Percentiles rank a stretch among this genome's conserved stretches.
These are phyloP conservation scores for Oryza glumipatula DNA, from an alignment of 176 grass and related monocot species.

Conservation along the genomic window DNA sequence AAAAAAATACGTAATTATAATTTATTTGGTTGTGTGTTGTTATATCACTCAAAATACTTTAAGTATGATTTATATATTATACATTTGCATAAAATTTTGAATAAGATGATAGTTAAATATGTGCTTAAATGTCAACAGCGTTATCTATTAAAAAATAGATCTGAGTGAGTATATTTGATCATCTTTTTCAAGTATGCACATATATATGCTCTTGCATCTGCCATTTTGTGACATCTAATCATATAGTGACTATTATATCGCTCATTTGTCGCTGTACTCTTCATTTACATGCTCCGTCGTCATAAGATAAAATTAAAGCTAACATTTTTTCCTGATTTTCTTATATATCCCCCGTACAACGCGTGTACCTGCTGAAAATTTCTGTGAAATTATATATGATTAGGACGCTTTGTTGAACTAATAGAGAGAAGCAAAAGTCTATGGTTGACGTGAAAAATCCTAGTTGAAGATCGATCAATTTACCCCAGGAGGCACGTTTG, in stretches of 20 bases:
- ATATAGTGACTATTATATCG: neutral
- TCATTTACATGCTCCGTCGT: neutral
- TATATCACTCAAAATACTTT: no score
- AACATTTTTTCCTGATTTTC: neutral
- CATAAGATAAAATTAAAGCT: neutral
- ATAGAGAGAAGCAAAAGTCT: neutral
- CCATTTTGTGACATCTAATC: neutral
- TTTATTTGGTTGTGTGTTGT: no score
- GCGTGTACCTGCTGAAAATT: neutral
- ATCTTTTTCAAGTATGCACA: no score
- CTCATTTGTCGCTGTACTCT: neutral
- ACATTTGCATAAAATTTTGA: no score
- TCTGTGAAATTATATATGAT: neutral
- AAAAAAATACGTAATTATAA: no score
- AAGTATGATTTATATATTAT: no score
- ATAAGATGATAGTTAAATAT: no score
- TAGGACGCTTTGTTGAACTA: neutral
- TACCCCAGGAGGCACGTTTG: neutral
- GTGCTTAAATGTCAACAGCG: no score
- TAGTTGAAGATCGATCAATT: neutral
- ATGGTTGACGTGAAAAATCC: neutral
- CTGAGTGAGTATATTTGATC: neutral
- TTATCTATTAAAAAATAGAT: no score
- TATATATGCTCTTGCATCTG: no score
- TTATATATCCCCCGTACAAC: neutral